Percentiles rank a stretch among this genome's conserved stretches.
Conservation (phyloP, 768 basidiomycete genomes). For the Phaffia australis region DNA sequence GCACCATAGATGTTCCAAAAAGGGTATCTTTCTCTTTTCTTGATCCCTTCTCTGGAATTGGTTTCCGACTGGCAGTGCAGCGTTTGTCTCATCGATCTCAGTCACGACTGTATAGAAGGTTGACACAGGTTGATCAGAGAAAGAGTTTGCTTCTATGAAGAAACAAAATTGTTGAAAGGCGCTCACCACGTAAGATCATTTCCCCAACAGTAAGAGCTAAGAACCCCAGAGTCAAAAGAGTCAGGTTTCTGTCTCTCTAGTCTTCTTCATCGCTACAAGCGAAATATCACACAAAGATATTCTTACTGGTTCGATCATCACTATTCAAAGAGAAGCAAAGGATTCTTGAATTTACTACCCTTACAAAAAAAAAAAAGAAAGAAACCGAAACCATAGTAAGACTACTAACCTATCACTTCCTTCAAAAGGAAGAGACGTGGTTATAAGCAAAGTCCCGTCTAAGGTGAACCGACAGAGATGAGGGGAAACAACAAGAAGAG, state of each 20-base stretch:
- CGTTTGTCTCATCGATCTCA: constrained; percentile 13
- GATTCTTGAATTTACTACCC: no score
- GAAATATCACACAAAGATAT: neutral
- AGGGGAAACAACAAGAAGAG: neutral
- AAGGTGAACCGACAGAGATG: neutral
- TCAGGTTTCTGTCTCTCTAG: neutral
- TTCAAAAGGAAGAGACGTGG: constrained; percentile 23
- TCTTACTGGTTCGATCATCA: constrained; percentile 13
- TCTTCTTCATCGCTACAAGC: no score
- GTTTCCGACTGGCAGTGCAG: no score
- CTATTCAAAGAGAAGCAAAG: neutral
- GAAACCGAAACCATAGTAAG: no score
- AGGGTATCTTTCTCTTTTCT: constrained; percentile 1
- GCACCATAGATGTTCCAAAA: constrained; percentile 19
- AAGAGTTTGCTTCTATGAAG: neutral
- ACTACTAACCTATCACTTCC: constrained; percentile 11
- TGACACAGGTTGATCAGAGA: neutral
- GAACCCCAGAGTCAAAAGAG: neutral
- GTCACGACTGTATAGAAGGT: constrained; percentile 9
- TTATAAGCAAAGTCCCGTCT: constrained; percentile 23
- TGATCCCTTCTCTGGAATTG: no score
- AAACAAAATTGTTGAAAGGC: neutral
- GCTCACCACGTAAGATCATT: constrained; percentile 16
- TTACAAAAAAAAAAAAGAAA: no score
- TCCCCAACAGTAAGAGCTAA: constrained; percentile 20